phyloP scores from a whole-genome alignment of 2,329 filamentous ascomycete species.

The Aspergillus tamarii region DNA sequence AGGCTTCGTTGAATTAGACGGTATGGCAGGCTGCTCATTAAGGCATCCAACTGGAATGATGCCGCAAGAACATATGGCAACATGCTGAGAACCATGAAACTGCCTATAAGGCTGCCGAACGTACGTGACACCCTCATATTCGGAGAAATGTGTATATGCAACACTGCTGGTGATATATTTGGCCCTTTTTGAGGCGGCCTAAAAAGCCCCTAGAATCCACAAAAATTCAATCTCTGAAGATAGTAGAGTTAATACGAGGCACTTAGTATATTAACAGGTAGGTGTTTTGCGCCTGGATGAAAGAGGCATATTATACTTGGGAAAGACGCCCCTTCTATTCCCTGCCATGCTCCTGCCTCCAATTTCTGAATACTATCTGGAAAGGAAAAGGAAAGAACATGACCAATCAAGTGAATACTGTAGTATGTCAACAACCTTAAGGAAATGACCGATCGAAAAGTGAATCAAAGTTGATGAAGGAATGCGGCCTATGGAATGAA shows the following conservation, averaged over 20 bases:
- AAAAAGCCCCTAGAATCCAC: neutral
- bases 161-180: neutral
- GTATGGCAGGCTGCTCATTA: conserved; percentile 8
- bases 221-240: neutral
- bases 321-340: neutral
- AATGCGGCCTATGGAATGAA: neutral
- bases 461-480: neutral
- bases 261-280: neutral
- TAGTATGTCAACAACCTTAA: neutral
- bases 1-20: conserved; percentile 19
- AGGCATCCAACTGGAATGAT: conserved; percentile 14
- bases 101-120: conserved; percentile 10
- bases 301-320: neutral
- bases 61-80: conserved; percentile 14
- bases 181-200: neutral
- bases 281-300: neutral
- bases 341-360: neutral
- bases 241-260: neutral
- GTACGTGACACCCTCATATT: conserved; percentile 16
- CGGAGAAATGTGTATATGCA: neutral
- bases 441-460: neutral
- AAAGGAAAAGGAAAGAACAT: neutral
- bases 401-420: neutral
- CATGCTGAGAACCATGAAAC: conserved; percentile 12
- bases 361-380: neutral